These are phyloP conservation scores for Zasmidium citrigriseum DNA, from an alignment of 2,329 filamentous ascomycete species.

Conservation along the genomic window DNA sequence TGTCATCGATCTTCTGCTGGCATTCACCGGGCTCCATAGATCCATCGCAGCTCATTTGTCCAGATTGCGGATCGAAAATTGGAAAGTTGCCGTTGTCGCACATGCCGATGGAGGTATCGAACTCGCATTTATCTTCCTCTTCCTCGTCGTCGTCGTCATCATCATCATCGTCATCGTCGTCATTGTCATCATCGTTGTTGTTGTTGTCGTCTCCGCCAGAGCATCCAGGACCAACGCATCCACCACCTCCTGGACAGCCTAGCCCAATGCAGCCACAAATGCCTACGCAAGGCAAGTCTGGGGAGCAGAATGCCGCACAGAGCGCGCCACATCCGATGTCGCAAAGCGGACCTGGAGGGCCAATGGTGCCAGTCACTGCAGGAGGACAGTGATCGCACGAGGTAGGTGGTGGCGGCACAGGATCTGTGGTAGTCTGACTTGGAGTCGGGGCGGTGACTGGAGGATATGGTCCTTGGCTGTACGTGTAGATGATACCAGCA, in stretches of 20 bases:
- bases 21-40: constrained; percentile 3
- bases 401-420: constrained; percentile 2
- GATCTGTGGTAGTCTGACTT: background rate
- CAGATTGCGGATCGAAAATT: background rate
- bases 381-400: constrained; percentile 6
- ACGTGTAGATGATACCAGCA: constrained; percentile 9
- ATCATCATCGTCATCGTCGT: background rate
- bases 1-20: background rate
- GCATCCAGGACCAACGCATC: constrained; percentile 11
- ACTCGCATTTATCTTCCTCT: constrained; percentile 2
- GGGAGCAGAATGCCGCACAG: constrained; percentile 2
- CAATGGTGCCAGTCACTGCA: constrained; percentile 1
- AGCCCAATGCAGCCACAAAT: constrained; percentile 9
- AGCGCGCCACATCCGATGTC: constrained; percentile 1
- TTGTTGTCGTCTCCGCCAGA: background rate
- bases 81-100: constrained; percentile 6
- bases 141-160: background rate
- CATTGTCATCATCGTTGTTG: background rate
- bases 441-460: constrained; percentile 3
- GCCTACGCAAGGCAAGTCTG: constrained; percentile 3
- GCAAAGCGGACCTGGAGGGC: constrained; percentile 10
- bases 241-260: constrained; percentile 9
- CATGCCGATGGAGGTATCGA: constrained; percentile 3
- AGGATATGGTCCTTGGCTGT: constrained; percentile 10
- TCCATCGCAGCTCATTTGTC: background rate